Percentiles rank a stretch among this genome's conserved stretches.
phyloP scores from a whole-genome alignment of 2,329 filamentous ascomycete genomes.

The Fusarium stilboides region DNA sequence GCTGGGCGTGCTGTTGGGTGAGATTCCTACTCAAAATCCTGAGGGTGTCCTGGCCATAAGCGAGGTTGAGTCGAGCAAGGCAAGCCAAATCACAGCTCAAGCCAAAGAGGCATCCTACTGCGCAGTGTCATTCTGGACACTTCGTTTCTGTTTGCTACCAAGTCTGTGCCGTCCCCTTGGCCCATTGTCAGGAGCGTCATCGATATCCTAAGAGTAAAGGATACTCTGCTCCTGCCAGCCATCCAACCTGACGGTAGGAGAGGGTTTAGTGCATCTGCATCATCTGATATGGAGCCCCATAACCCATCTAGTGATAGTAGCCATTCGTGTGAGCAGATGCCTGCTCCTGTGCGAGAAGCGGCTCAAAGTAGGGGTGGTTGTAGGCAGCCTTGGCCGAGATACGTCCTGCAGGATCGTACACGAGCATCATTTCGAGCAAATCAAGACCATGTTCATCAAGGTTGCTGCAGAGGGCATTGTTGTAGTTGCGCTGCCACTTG shows the following conservation, averaged over 20 bases:
- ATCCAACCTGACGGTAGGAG: constrained; percentile 8
- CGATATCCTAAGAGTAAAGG: constrained; percentile 31
- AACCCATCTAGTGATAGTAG: constrained; percentile 56
- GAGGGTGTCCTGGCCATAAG: background rate
- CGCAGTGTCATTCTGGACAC: constrained; percentile 2
- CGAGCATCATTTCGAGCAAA: constrained; percentile 78
- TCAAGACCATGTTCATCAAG: constrained; percentile 82
- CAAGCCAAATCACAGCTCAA: constrained; percentile 18
- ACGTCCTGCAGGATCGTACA: constrained; percentile 88
- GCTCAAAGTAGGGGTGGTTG: constrained; percentile 84
- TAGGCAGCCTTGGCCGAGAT: constrained; percentile 92
- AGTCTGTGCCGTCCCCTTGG: constrained; percentile 14
- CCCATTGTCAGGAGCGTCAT: constrained; percentile 13
- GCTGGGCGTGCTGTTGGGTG: background rate
- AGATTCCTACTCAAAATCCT: background rate
- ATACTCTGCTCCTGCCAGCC: constrained; percentile 22
- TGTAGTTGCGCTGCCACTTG: constrained; percentile 85
- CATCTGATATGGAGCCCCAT: constrained; percentile 44
- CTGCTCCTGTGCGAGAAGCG: constrained; percentile 54
- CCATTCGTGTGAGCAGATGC: constrained; percentile 52
- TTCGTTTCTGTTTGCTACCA: constrained; percentile 9
- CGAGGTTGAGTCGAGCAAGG: constrained; percentile 12
- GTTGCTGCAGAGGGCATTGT: constrained; percentile 76
- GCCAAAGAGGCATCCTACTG: constrained; percentile 14
- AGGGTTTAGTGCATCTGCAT: constrained; percentile 38